A percentile compares a stretch with the other conserved stretches of the same genome.
Evolutionary conservation across 257 asterid species (phyloP).

Genomic region (Leptodermis oblonga): DNA sequence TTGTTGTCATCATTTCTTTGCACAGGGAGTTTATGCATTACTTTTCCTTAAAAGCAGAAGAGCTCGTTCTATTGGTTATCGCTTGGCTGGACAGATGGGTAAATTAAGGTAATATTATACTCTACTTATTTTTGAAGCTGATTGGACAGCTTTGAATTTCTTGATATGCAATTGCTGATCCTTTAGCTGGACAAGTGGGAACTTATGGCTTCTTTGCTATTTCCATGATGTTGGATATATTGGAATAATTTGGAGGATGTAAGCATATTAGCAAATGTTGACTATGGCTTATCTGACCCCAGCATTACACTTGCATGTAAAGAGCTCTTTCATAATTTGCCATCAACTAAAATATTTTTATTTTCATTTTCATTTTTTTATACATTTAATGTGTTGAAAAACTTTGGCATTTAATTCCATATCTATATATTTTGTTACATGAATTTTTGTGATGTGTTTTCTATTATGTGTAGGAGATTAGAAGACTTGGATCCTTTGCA

Average conservation of each 20-base stretch:
- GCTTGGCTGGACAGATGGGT: constrained; percentile 86
- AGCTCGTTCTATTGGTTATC: constrained; percentile 84
- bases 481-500: constrained; percentile 84
- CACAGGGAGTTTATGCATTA: constrained; percentile 86
- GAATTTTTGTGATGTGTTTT: constrained; percentile 12
- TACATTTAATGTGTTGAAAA: neutral
- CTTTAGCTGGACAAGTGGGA: neutral
- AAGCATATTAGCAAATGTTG: neutral
- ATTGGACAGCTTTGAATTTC: neutral
- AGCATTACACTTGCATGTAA: neutral
- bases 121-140: neutral
- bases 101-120: constrained; percentile 61
- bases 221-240: neutral
- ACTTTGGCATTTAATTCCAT: neutral
- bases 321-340: too few relatives aligned
- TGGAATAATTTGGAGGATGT: neutral
- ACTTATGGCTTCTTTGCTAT: neutral
- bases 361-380: too few relatives aligned
- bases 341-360: too few relatives aligned
- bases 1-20: constrained; percentile 16
- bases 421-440: neutral
- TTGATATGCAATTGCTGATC: neutral
- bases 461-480: constrained; percentile 48
- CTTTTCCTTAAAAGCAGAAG: constrained; percentile 83
- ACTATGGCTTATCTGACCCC: neutral